Base-by-base conservation (phyloP, 164 flowering plant genomes). In the Taxillus chinensis region DNA sequence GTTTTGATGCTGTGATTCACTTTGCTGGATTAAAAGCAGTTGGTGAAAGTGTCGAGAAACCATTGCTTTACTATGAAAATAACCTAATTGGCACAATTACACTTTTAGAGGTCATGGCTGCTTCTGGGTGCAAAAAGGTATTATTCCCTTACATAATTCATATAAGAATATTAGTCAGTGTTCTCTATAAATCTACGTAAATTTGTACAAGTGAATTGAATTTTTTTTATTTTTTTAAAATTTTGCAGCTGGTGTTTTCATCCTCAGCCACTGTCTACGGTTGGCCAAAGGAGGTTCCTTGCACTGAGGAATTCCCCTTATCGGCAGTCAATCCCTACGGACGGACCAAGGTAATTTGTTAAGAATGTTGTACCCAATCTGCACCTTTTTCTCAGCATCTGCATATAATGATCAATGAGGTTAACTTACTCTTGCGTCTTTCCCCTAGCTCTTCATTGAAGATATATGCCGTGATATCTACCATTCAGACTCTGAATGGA, bases 231-330 rank as follows among this genome's bases (percentile, higher is more conserved):
- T 27, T 27, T 27, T 27, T 27, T 27, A 27, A 45, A 39, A 41
- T 12, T 38, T 72, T 80, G 61, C 96, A 90, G 99, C 88, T 93
- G 67, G 99, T 90, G 11, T 93, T 93, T 80, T 90, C 99, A 60
- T 90, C 97, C 39, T 90, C 99, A 5, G 99, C 99, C 39, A 93
- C 99, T 56, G 97, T 93, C 56, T 93, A 93, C 75, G 99, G 99
- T 42, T 86, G 88, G 87, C 97, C 99, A 60, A 84, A 93, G 80
- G 77, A 75, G 78, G 95, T 86, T 39, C 99, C 99, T 0, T 90
- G 99, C 74, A 89, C 95, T 14, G 97, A 93, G 75, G 95, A 89
- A 58, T 90, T 80, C 64, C 95, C 95, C 5, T 58, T 87, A 1
- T 65, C 74, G 64, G 97, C 91, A 42, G 63, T 71, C 39, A 93